Percentiles rank a stretch among this genome's conserved stretches.
Evolutionary conservation across 2,329 filamentous ascomycete species (phyloP).

Genomic region (Chaetomium olivaceum): DNA sequence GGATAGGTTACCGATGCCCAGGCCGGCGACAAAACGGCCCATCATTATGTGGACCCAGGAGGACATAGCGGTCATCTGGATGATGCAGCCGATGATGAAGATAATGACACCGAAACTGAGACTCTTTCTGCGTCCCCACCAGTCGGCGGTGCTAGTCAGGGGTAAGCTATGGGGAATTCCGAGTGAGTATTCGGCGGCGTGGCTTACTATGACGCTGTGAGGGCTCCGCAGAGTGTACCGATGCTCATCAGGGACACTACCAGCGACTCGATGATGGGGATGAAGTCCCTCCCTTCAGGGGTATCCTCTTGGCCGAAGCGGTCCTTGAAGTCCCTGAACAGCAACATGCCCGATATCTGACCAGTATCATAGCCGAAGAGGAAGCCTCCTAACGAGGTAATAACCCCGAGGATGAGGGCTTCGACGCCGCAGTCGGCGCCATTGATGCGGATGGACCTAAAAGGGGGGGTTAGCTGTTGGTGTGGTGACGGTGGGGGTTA

Average conservation of each 20-base stretch:
- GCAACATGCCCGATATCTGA: conserved; percentile 55
- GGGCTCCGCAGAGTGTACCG: conserved; percentile 29
- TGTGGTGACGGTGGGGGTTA: neutral
- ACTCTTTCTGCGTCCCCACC: conserved; percentile 30
- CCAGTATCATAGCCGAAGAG: conserved; percentile 66
- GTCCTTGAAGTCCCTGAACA: conserved; percentile 55
- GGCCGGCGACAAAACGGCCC: conserved; percentile 65
- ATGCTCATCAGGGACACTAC: conserved; percentile 52
- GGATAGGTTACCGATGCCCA: conserved; percentile 67
- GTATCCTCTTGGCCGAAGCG: conserved; percentile 53
- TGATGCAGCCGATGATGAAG: conserved; percentile 57
- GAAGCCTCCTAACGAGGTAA: conserved; percentile 54
- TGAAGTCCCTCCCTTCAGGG: conserved; percentile 43
- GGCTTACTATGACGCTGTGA: conserved; percentile 31
- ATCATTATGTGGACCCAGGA: conserved; percentile 67
- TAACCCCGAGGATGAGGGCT: conserved; percentile 30
- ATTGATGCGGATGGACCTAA: conserved; percentile 33
- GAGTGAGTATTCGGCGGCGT: neutral
- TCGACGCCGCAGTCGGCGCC: conserved; percentile 33
- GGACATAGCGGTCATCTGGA: conserved; percentile 61
- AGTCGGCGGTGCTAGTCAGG: conserved; percentile 29
- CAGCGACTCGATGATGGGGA: conserved; percentile 49
- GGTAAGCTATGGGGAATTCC: neutral
- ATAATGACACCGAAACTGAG: conserved; percentile 29
- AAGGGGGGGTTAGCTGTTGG: neutral